phyloP scores from a whole-genome alignment of 1,284 basidiomycete species.

The Cryptococcus sp. region DNA sequence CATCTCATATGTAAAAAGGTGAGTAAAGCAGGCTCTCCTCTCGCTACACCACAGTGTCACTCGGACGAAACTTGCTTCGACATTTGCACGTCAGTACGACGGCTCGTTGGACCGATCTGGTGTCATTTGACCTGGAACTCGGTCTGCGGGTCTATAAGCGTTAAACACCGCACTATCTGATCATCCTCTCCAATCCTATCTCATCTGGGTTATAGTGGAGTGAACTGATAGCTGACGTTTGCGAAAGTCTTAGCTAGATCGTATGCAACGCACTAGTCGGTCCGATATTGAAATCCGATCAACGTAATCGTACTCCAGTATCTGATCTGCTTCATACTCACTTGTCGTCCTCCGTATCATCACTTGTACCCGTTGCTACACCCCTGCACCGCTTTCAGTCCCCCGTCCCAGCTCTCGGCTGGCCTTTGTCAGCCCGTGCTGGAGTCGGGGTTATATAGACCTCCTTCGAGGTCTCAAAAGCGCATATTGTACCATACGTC shows the following conservation, averaged over 20 bases:
- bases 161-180: slow-evolving; percentile 43
- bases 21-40: not conserved
- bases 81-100: slow-evolving; percentile 50
- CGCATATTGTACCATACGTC: slow-evolving; percentile 30
- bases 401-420: slow-evolving; percentile 33
- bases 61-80: slow-evolving; percentile 38
- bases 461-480: slow-evolving; percentile 23
- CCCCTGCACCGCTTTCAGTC: slow-evolving; percentile 38
- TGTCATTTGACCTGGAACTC: slow-evolving; percentile 3
- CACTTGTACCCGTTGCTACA: not conserved
- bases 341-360: not conserved
- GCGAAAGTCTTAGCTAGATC: slow-evolving; percentile 1
- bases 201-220: not conserved
- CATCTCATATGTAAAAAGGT: not conserved
- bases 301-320: not conserved
- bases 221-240: not conserved
- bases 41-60: not conserved
- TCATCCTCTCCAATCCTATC: not conserved
- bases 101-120: slow-evolving; percentile 4
- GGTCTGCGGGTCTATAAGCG: slow-evolving; percentile 22
- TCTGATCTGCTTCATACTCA: not conserved
- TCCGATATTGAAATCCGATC: not conserved
- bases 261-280: slow-evolving; percentile 1
- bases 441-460: slow-evolving; percentile 25
- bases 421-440: slow-evolving; percentile 39